Base-by-base conservation (phyloP, 257 asterid genomes). In the Handroanthus guayacan region DNA sequence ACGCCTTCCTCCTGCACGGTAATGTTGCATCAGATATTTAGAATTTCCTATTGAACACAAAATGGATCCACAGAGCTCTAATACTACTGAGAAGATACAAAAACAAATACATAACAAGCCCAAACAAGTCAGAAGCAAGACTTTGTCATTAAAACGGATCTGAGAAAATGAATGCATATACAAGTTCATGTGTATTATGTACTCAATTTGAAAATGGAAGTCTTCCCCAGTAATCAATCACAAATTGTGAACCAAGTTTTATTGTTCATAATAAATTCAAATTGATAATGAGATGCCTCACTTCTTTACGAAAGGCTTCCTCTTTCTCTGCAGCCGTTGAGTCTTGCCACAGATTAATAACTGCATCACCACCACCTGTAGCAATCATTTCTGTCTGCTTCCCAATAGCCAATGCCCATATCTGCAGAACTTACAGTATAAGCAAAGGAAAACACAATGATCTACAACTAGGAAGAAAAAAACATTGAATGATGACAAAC, bases 321-420 rank as follows among this genome's bases (percentile, higher is more conserved):
- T 91, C 97, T 81, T 87, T 89, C 18, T 95, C 99, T 14, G 81
- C 89, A 71, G 93, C 88, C 5, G 99, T 95, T n/a, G 95, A 95
- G 81, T 95, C 99, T 1, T 90, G 93, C 99, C 99, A 95, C 86
- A 95, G 82, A 82, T 90, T 93, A 78, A 95, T 86, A 47, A 93
- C 93, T 67, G 97, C 97, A 84, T 93, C 99, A 72, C 91, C 89
- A 9, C 99, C 97, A 56, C 99, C 99, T 4, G 99, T 93, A 25
- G 93, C 97, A 81, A 95, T 85, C 97, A 95, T 83, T 84, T 95
- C 98, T 55, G 99, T 93, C 82, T 84, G 80, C 90, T 86, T 93
- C 69, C 99, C 97, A 60, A 95, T 78, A 65, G 98, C 97, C 87
- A 93, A 78, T 57, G 97, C 93, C 98, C 99, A 95, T 73, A 95